Conservation (phyloP, 2,329 filamentous ascomycete genomes). For the Fusarium sp. region DNA sequence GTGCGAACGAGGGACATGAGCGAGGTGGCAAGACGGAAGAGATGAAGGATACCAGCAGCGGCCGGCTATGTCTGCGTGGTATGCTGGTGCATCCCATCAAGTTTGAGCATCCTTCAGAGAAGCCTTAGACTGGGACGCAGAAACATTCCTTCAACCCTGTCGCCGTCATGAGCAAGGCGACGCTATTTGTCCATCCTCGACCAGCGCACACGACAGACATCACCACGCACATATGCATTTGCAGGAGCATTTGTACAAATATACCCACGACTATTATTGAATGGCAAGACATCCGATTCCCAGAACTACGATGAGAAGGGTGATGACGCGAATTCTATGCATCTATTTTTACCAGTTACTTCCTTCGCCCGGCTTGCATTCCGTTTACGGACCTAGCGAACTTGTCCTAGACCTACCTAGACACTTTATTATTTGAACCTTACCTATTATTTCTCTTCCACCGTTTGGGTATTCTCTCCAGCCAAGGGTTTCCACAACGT, state of each 20-base stretch:
- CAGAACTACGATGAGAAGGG: slow-evolving; percentile 38
- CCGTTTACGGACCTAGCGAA: slow-evolving; percentile 41
- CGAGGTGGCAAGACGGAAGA: slow-evolving; percentile 66
- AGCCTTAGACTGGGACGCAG: slow-evolving; percentile 32
- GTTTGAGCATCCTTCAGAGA: slow-evolving; percentile 64
- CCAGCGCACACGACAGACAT: slow-evolving; percentile 45
- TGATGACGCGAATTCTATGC: slow-evolving; percentile 40
- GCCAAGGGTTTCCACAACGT: slow-evolving; percentile 39
- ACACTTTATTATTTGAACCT: slow-evolving; percentile 46
- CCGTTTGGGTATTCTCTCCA: slow-evolving; percentile 45
- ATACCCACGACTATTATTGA: slow-evolving; percentile 47
- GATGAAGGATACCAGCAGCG: slow-evolving; percentile 57
- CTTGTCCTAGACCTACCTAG: slow-evolving; percentile 46
- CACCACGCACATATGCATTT: slow-evolving; percentile 47
- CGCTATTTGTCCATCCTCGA: slow-evolving; percentile 31
- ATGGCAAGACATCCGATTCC: slow-evolving; percentile 41
- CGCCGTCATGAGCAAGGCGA: slow-evolving; percentile 47
- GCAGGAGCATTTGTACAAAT: slow-evolving; percentile 48
- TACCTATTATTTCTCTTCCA: slow-evolving; percentile 41
- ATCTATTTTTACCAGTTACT: slow-evolving; percentile 41
- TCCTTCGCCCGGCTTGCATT: slow-evolving; percentile 37
- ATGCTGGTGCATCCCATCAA: slow-evolving; percentile 88
- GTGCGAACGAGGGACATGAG: slow-evolving; percentile 58
- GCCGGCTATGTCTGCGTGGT: slow-evolving; percentile 81
- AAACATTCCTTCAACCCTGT: slow-evolving; percentile 19